Conservation (phyloP, 495 filamentous ascomycete genomes). For the Daldinia concentrica region DNA sequence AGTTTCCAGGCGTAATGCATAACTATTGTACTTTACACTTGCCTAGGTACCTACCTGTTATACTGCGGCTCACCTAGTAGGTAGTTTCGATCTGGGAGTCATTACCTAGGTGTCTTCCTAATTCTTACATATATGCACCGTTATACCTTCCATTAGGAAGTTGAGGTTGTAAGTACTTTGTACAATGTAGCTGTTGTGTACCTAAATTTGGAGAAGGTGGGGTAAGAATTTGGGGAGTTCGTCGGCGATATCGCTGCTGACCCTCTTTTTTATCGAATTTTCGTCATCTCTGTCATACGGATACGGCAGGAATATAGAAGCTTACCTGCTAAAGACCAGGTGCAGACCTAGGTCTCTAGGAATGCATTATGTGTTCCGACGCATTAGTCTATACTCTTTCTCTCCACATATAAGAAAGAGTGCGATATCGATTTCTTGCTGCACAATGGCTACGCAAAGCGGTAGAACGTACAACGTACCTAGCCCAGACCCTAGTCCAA, state of each 20-base stretch:
- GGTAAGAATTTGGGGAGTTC: conserved; percentile 21
- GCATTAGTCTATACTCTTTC: conserved; percentile 17
- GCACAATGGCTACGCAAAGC: conserved; percentile 42
- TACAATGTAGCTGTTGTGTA: not conserved
- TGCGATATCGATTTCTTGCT: conserved; percentile 16
- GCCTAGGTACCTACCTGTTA: too few relatives aligned
- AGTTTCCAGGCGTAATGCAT: too few relatives aligned
- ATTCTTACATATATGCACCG: too few relatives aligned
- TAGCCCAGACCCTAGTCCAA: conserved; percentile 5
- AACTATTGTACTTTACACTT: too few relatives aligned
- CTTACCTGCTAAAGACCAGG: conserved; percentile 2
- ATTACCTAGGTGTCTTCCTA: too few relatives aligned
- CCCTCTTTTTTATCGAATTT: conserved; percentile 25
- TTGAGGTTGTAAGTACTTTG: too few relatives aligned
- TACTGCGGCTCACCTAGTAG: too few relatives aligned
- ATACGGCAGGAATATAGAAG: not conserved
- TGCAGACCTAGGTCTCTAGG: conserved; percentile 20
- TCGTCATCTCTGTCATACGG: conserved; percentile 17
- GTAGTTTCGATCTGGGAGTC: too few relatives aligned
- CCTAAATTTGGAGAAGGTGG: conserved; percentile 29
- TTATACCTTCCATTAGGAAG: too few relatives aligned
- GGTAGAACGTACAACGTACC: conserved; percentile 43
- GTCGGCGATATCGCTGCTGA: conserved; percentile 27
- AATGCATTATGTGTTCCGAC: conserved; percentile 49
- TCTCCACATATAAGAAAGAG: conserved; percentile 16